Base-by-base conservation (phyloP, 495 filamentous ascomycete genomes). In the Barbatosphaeria neglecta region DNA sequence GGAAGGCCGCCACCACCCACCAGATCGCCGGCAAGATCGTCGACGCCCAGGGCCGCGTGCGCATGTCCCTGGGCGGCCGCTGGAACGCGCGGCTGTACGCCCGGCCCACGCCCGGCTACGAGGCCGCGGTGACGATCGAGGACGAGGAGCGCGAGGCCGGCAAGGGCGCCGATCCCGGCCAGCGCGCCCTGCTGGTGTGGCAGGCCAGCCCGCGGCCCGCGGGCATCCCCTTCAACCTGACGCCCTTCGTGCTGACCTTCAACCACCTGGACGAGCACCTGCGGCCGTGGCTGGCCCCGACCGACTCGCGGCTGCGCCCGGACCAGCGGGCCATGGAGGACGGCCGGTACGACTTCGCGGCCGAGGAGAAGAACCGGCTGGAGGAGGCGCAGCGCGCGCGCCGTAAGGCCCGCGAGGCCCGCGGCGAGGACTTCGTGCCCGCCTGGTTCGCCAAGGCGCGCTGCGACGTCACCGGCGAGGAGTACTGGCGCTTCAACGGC, bases 251-350 rank as follows among this genome's bases (percentile, higher is more conserved):
- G 15, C 77, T 97, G 51, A 93, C 90, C 0, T 82, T 98, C 44
- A 96, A 97, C 62, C 84, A 86, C 43, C 62, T 95, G 19, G 84
- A 89, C 19, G 84, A 90, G 8, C 72, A 73, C 8, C 74, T 98
- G 39, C 69, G 65, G 28, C 73, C 80, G 5, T 75, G 81, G 63
- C 67, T 98, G 8, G 84, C 90, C 28, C 93, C 93, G 5, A 98
- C 92, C 0, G 92, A 98, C 60, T 92, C 90, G 7, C 74, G 92
- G 13, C 69, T 93, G 31, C 74, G 92, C 16, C 93, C 92, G 0
- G 92, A 98, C 60, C 92, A 98, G 67, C 76, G 93, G n/a, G 92
- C 92, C 0, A 98, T 98, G 92, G 92, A 98, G 61, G 89, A 95
- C 45, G 92, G 93, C 8, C 80, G 88, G 61, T 98, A 98, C 55